These are phyloP conservation scores for Neobulgaria alba DNA, from an alignment of 2,329 filamentous ascomycete genomes.

Conservation along the genomic window DNA sequence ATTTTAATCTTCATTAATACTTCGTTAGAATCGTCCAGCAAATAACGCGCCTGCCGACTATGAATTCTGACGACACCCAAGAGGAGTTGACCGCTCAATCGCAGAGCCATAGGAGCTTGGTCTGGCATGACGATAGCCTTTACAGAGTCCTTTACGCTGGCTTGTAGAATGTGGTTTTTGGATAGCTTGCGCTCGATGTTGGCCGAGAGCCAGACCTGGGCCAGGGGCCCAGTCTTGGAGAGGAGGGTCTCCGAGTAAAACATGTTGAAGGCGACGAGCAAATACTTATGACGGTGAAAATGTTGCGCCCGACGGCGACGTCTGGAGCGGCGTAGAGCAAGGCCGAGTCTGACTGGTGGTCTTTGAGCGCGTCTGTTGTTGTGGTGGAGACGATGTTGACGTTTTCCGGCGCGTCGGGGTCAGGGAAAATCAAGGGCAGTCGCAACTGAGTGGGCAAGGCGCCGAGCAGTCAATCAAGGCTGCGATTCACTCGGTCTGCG, in stretches of 20 bases:
- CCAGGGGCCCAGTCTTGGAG: slow-evolving; percentile 93
- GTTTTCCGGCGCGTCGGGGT: slow-evolving; percentile 16
- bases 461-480: slow-evolving; percentile 1
- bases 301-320: slow-evolving; percentile 17
- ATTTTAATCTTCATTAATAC: slow-evolving; percentile 97
- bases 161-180: slow-evolving; percentile 91
- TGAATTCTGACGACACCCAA: slow-evolving; percentile 97
- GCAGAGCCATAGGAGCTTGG: slow-evolving; percentile 89
- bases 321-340: slow-evolving; percentile 10
- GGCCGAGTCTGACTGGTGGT: slow-evolving; percentile 9
- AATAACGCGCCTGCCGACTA: slow-evolving; percentile 90
- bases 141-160: slow-evolving; percentile 90
- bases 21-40: slow-evolving; percentile 96
- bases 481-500: too few species aligned
- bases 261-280: slow-evolving; percentile 47
- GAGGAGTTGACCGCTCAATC: slow-evolving; percentile 86
- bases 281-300: slow-evolving; percentile 7
- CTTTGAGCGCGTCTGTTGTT: slow-evolving; percentile 22
- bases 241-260: slow-evolving; percentile 96
- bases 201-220: slow-evolving; percentile 95
- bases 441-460: slow-evolving; percentile 11
- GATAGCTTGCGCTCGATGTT: slow-evolving; percentile 98
- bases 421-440: slow-evolving; percentile 4
- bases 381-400: slow-evolving; percentile 8
- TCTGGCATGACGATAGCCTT: slow-evolving; percentile 88